phyloP scores from a whole-genome alignment of 176 grass and related monocot genomes.

The Dactylis glomerata region DNA sequence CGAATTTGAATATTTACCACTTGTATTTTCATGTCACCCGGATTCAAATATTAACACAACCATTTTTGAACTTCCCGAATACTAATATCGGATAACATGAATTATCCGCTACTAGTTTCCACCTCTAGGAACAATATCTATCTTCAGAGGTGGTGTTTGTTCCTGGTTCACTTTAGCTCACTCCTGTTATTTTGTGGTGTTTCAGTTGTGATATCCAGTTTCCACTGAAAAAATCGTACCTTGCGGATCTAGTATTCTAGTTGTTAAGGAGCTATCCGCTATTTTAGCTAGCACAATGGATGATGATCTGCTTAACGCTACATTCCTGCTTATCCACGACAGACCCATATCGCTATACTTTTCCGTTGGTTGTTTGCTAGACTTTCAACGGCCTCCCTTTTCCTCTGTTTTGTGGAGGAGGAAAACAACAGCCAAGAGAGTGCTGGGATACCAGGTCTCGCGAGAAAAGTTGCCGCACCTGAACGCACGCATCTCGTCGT shows the following conservation, averaged over 20 bases:
- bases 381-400: neutral
- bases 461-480: neutral
- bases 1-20: too few species aligned
- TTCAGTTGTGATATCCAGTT: neutral
- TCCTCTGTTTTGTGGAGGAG: neutral
- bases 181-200: neutral
- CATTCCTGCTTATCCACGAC: neutral
- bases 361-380: neutral
- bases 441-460: conserved; percentile 1
- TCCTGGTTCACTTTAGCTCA: neutral
- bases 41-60: too few species aligned
- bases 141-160: too few species aligned
- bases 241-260: too few species aligned
- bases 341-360: neutral
- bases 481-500: conserved; percentile 12
- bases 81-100: too few species aligned
- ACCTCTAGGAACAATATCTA: too few species aligned
- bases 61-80: too few species aligned
- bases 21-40: too few species aligned
- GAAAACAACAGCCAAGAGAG: neutral
- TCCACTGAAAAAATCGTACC: too few species aligned
- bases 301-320: too few species aligned
- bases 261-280: neutral
- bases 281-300: neutral
- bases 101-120: too few species aligned